Evolutionary conservation across 306 rosid species (phyloP).

Genomic region (Trichosanthes truncata): DNA sequence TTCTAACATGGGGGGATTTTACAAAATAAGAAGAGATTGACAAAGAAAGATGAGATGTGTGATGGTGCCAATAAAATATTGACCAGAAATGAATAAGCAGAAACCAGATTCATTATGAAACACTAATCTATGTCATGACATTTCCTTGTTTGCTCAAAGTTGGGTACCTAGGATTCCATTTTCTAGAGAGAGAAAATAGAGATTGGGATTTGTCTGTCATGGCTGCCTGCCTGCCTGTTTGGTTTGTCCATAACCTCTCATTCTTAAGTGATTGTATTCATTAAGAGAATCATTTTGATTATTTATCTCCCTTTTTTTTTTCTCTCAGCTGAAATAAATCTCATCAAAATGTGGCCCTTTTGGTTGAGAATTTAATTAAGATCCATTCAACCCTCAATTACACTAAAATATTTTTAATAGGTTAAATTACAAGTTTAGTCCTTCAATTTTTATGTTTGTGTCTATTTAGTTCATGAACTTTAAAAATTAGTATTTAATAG

Average conservation of each 20-base stretch:
- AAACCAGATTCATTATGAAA: neutral
- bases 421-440: no score
- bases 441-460: no score
- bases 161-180: conserved; percentile 36
- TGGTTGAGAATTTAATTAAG: neutral
- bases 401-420: no score
- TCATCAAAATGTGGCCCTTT: neutral
- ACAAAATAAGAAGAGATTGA: no score
- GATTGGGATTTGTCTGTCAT: neutral
- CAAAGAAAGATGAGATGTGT: neutral
- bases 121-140: neutral
- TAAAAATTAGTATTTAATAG: no score
- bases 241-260: conserved; percentile 24
- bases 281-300: conserved; percentile 1
- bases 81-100: neutral
- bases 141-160: conserved; percentile 7
- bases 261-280: conserved; percentile 25
- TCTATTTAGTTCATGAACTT: no score
- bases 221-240: conserved; percentile 17
- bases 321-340: no score
- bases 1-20: neutral
- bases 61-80: neutral
- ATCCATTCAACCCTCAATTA: neutral
- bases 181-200: neutral
- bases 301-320: no score